Conservation (phyloP, 2,329 filamentous ascomycete species). For the Huntiella abstrusa region DNA sequence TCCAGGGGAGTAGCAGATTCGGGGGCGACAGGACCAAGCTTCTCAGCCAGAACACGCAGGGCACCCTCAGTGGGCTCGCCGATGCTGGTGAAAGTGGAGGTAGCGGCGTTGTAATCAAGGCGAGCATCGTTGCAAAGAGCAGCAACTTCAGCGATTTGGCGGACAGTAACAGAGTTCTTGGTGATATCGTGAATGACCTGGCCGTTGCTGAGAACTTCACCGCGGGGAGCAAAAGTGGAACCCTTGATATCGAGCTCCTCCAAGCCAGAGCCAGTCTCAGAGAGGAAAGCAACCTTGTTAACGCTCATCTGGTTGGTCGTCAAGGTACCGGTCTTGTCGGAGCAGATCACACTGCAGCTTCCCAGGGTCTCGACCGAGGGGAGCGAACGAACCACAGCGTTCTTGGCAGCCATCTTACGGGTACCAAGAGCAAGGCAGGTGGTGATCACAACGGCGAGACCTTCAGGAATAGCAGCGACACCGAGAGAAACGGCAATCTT, state of each 20-base stretch:
- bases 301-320: slow-evolving; percentile 99
- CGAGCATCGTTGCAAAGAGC: slow-evolving; percentile 78
- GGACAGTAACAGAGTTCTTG: slow-evolving; percentile 54
- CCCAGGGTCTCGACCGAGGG: slow-evolving; percentile 95
- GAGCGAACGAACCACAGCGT: slow-evolving; percentile 86
- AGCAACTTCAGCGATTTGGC: slow-evolving; percentile 54
- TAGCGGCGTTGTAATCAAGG: slow-evolving; percentile 63
- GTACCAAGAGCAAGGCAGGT: slow-evolving; percentile 92
- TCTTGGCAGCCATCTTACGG: slow-evolving; percentile 96
- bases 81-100: slow-evolving; percentile 57
- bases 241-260: slow-evolving; percentile 82
- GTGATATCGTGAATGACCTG: slow-evolving; percentile 50
- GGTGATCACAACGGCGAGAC: slow-evolving; percentile 95
- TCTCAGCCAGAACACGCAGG: slow-evolving; percentile 76
- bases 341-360: slow-evolving; percentile 98
- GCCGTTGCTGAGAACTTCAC: slow-evolving; percentile 50
- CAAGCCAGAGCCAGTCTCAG: slow-evolving; percentile 50
- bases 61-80: slow-evolving; percentile 94
- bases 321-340: slow-evolving; percentile 94
- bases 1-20: slow-evolving; percentile 33
- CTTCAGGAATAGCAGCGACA: slow-evolving; percentile 93
- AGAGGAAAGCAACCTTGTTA: slow-evolving; percentile 74
- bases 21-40: slow-evolving; percentile 67
- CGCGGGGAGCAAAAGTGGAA: slow-evolving; percentile 76
- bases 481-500: slow-evolving; percentile 98